Evolutionary conservation across 139 green algal genomes (phyloP).

Genomic region (Chlorella sorokiniana): DNA sequence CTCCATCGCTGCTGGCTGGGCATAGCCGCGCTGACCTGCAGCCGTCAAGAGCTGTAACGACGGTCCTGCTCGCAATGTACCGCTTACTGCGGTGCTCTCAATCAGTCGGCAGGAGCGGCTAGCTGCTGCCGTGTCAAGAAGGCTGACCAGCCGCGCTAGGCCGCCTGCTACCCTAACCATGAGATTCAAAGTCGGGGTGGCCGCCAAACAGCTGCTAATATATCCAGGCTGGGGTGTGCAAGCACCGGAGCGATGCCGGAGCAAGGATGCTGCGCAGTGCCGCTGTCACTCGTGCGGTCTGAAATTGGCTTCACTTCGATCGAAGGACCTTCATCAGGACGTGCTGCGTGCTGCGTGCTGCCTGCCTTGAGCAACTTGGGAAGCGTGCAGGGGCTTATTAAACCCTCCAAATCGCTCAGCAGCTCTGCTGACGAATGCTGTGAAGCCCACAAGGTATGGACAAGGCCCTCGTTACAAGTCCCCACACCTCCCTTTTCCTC

Average conservation of each 20-base stretch:
- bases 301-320: too few relatives aligned
- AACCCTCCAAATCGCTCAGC: not conserved
- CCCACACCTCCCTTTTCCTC: not conserved
- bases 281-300: too few relatives aligned
- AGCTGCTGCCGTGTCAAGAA: not conserved
- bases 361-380: too few relatives aligned
- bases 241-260: not conserved
- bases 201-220: not conserved
- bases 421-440: not conserved
- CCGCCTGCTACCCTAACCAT: not conserved
- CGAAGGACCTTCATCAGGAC: too few relatives aligned
- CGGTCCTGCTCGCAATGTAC: not conserved
- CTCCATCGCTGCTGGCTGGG: not conserved
- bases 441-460: not conserved
- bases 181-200: too few relatives aligned
- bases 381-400: not conserved
- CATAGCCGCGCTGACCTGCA: conserved; percentile 14
- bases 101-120: not conserved
- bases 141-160: not conserved
- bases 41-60: not conserved
- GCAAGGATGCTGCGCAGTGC: too few relatives aligned
- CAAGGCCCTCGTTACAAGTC: too few relatives aligned
- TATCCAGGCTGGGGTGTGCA: not conserved
- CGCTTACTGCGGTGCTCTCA: not conserved
- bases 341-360: too few relatives aligned